Conservation (phyloP, 164 flowering plant genomes). For the Berberis vulgaris region DNA sequence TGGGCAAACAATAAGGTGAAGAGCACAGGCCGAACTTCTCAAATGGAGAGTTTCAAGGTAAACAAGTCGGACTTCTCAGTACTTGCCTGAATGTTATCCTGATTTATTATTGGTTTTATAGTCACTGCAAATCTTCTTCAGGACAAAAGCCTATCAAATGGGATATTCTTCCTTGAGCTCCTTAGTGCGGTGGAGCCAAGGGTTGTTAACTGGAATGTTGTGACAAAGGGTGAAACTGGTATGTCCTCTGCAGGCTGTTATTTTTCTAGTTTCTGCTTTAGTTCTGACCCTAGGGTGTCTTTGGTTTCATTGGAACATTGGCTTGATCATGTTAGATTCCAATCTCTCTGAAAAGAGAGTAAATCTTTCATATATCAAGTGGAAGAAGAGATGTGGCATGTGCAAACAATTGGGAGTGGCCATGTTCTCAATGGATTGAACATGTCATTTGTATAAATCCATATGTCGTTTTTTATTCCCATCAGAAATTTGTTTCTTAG, state of each 20-base stretch:
- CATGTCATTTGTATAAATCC: too few relatives aligned
- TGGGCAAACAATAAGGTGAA: slow-evolving; percentile 89
- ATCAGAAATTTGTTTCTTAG: too few relatives aligned
- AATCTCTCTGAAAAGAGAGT: too few relatives aligned
- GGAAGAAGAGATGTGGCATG: too few relatives aligned
- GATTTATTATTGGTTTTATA: not conserved
- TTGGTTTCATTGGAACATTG: too few relatives aligned
- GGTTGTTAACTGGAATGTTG: slow-evolving; percentile 93
- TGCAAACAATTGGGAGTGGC: too few relatives aligned
- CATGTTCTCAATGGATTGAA: too few relatives aligned
- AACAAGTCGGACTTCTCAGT: not conserved
- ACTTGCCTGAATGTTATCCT: not conserved
- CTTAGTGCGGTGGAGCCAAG: slow-evolving; percentile 87
- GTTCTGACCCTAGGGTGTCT: too few relatives aligned
- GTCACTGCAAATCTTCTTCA: slow-evolving; percentile 18
- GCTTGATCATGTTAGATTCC: too few relatives aligned
- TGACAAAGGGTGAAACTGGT: slow-evolving; percentile 86
- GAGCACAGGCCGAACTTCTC: slow-evolving; percentile 52
- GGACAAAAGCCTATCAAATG: slow-evolving; percentile 86
- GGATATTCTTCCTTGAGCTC: slow-evolving; percentile 90
- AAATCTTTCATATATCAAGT: too few relatives aligned
- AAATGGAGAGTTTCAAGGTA: slow-evolving; percentile 87
- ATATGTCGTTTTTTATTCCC: too few relatives aligned
- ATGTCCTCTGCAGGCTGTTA: not conserved
- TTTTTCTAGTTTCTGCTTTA: too few relatives aligned